phyloP scores from a whole-genome alignment of 257 asterid genomes.

The Gentiana straminea region DNA sequence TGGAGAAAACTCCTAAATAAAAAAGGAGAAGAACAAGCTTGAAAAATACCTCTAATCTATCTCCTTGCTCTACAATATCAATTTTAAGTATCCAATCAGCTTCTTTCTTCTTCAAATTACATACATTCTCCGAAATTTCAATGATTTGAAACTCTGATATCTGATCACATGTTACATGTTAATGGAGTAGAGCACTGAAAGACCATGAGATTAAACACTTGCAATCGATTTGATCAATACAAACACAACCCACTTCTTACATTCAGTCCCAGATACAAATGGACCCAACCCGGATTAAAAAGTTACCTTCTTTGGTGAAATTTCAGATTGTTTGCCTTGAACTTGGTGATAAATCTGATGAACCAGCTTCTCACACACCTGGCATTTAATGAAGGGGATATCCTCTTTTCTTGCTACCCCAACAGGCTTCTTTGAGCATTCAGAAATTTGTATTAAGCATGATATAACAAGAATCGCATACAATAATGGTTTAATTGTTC shows the following conservation, averaged over 20 bases:
- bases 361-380: slow-evolving; percentile 70
- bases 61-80: slow-evolving; percentile 83
- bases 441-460: slow-evolving; percentile 30
- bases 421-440: slow-evolving; percentile 54
- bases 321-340: slow-evolving; percentile 52
- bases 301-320: slow-evolving; percentile 67
- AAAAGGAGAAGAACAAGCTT: not conserved
- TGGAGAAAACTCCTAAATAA: too few species aligned
- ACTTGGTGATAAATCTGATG: slow-evolving; percentile 56
- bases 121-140: slow-evolving; percentile 86
- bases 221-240: not conserved
- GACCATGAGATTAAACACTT: not conserved
- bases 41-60: slow-evolving; percentile 61
- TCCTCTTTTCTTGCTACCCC: slow-evolving; percentile 83
- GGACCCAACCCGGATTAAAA: slow-evolving; percentile 8
- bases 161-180: slow-evolving; percentile 26
- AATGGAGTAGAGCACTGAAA: not conserved
- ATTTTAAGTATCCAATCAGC: slow-evolving; percentile 98
- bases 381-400: slow-evolving; percentile 74
- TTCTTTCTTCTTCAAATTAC: slow-evolving; percentile 89
- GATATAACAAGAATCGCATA: slow-evolving; percentile 17
- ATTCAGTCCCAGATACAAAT: slow-evolving; percentile 1
- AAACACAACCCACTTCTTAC: not conserved
- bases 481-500: slow-evolving; percentile 9
- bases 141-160: slow-evolving; percentile 76